These are phyloP conservation scores for Curvularia sp. DNA, from an alignment of 2,329 filamentous ascomycete genomes.

Conservation along the genomic window DNA sequence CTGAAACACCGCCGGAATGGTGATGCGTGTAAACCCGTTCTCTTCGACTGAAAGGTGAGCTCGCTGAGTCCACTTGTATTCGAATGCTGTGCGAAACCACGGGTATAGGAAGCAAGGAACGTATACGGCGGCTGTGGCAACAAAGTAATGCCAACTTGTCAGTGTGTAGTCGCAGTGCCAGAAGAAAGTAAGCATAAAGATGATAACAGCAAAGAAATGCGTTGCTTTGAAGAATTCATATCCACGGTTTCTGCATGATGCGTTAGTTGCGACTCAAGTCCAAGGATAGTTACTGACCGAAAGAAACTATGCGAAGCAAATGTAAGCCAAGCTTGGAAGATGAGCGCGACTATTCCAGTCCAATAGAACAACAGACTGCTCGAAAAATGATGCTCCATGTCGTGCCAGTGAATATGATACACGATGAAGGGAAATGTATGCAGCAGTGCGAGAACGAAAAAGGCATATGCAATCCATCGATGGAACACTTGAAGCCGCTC, in stretches of 20 bases:
- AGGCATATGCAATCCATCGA: slow-evolving; percentile 50
- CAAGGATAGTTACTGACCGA: slow-evolving; percentile 47
- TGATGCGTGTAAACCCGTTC: slow-evolving; percentile 29
- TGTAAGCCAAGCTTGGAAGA: slow-evolving; percentile 63
- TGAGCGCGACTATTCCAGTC: slow-evolving; percentile 62
- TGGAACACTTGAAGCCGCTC: slow-evolving; percentile 60
- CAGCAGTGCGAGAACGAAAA: slow-evolving; percentile 63
- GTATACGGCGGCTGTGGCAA: slow-evolving; percentile 63
- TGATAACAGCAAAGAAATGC: slow-evolving; percentile 60
- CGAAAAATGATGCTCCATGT: slow-evolving; percentile 58
- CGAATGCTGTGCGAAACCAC: slow-evolving; percentile 57
- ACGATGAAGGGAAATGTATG: slow-evolving; percentile 68
- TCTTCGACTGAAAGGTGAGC: slow-evolving; percentile 50
- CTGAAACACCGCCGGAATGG: slow-evolving; percentile 41
- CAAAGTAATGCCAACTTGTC: slow-evolving; percentile 63
- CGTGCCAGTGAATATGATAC: slow-evolving; percentile 57
- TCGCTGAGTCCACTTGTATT: slow-evolving; percentile 57
- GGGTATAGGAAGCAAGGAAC: slow-evolving; percentile 56
- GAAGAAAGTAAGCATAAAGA: slow-evolving; percentile 67
- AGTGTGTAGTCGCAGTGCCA: slow-evolving; percentile 62
- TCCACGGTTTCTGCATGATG: slow-evolving; percentile 54
- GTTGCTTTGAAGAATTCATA: slow-evolving; percentile 69
- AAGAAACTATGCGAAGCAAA: slow-evolving; percentile 61
- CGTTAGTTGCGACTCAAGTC: not conserved
- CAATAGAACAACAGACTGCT: slow-evolving; percentile 57